phyloP scores from a whole-genome alignment of 495 filamentous ascomycete species.

The Penicillium odoratum region DNA sequence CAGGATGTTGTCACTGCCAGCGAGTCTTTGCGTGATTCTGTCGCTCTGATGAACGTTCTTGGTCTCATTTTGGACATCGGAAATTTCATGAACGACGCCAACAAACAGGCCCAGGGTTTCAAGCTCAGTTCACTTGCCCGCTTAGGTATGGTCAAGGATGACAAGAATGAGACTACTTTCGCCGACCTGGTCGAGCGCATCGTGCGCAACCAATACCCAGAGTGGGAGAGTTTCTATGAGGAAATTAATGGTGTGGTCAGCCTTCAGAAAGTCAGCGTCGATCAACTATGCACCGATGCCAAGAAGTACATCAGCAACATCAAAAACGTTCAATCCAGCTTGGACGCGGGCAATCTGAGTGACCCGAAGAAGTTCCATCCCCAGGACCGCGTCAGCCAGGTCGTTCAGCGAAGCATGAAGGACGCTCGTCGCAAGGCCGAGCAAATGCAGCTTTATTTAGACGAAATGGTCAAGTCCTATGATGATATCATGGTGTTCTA shows the following conservation, averaged over 20 bases:
- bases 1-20: constrained; percentile 80
- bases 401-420: constrained; percentile 93
- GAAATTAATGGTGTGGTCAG: constrained; percentile 80
- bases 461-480: constrained; percentile 87
- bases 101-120: constrained; percentile 97
- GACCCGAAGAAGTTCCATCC: constrained; percentile 98
- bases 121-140: constrained; percentile 94
- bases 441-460: constrained; percentile 90
- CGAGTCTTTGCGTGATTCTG: constrained; percentile 86
- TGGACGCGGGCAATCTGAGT: constrained; percentile 92
- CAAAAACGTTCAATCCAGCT: constrained; percentile 84
- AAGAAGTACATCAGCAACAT: constrained; percentile 94
- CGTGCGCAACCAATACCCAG: constrained; percentile 91
- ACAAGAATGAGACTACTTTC: constrained; percentile 96
- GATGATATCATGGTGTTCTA: constrained; percentile 97
- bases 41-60: constrained; percentile 90
- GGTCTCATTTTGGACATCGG: constrained; percentile 96
- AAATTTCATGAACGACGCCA: constrained; percentile 99
- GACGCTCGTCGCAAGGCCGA: constrained; percentile 94
- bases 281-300: constrained; percentile 86
- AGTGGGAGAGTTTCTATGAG: constrained; percentile 86
- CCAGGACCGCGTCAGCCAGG: constrained; percentile 88
- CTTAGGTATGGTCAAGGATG: constrained; percentile 96
- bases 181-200: constrained; percentile 97
- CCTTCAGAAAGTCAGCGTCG: constrained; percentile 93